Evolutionary conservation across 768 basidiomycete species (phyloP).

Genomic region (Pisolithus sp.): DNA sequence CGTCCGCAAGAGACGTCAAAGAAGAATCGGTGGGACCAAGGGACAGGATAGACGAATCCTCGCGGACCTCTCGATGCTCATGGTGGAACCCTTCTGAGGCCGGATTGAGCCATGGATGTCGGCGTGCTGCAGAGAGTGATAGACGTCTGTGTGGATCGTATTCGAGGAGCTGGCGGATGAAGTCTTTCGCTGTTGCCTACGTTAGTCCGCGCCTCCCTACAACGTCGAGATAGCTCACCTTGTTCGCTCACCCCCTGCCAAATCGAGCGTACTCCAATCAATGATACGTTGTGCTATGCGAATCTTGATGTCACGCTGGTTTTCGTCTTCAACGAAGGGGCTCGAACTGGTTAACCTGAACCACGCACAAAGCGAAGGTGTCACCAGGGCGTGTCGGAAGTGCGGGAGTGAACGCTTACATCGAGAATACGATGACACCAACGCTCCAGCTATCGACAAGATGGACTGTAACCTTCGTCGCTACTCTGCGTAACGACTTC

Average conservation of each 20-base stretch:
- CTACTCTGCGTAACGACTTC: conserved; percentile 72
- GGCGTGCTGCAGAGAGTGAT: conserved; percentile 59
- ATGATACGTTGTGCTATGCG: conserved; percentile 54
- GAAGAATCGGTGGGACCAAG: conserved; percentile 12
- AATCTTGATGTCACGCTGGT: conserved; percentile 49
- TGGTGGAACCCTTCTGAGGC: not conserved
- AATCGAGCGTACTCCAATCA: conserved; percentile 51
- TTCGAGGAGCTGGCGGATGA: conserved; percentile 61
- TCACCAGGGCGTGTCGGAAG: not conserved
- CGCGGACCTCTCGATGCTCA: not conserved
- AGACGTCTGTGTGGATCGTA: conserved; percentile 62
- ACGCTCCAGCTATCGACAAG: conserved; percentile 95
- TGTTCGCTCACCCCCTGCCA: conserved; percentile 33
- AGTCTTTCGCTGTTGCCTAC: conserved; percentile 50
- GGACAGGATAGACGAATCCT: conserved; percentile 6
- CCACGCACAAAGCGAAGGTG: not conserved
- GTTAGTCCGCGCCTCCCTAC: not conserved
- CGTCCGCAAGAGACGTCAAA: conserved; percentile 17
- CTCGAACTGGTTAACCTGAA: conserved; percentile 69
- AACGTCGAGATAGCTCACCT: conserved; percentile 33
- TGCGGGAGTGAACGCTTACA: conserved; percentile 43
- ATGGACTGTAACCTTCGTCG: conserved; percentile 72
- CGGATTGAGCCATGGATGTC: conserved; percentile 68
- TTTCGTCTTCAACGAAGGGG: conserved; percentile 79
- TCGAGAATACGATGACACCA: conserved; percentile 90